These are phyloP conservation scores for Astragalus glycyphyllos DNA, from an alignment of 306 rosid species.

Conservation along the genomic window DNA sequence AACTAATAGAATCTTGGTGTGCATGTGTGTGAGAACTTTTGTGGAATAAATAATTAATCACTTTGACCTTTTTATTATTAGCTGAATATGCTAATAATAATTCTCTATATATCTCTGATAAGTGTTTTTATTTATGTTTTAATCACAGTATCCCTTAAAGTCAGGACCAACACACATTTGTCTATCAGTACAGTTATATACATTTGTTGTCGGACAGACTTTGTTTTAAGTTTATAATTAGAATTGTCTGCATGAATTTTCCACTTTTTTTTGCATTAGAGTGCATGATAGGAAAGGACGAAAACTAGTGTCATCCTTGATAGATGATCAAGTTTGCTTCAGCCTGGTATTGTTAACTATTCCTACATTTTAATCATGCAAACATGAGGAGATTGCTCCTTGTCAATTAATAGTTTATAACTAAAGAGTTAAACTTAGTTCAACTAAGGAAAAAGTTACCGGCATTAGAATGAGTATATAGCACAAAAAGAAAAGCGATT, in stretches of 20 bases:
- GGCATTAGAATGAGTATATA: conserved; percentile 34
- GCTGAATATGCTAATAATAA: conserved; percentile 32
- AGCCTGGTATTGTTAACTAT: conserved; percentile 1
- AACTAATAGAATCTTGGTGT: conserved; percentile 45
- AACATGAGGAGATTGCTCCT: conserved; percentile 55
- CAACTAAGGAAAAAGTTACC: conserved; percentile 38
- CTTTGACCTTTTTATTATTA: conserved; percentile 19
- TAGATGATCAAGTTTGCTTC: neutral
- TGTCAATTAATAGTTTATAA: conserved; percentile 45
- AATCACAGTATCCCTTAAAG: neutral
- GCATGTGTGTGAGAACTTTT: conserved; percentile 46
- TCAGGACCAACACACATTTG: neutral
- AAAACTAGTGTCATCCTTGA: neutral
- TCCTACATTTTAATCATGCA: conserved; percentile 57
- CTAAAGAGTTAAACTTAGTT: conserved; percentile 43
- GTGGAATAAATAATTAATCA: conserved; percentile 38
- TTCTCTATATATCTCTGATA: neutral
- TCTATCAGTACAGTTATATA: neutral
- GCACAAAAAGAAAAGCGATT: conserved; percentile 44
- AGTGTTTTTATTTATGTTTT: neutral
- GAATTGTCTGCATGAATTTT: neutral
- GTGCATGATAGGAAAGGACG: neutral
- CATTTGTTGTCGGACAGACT: neutral
- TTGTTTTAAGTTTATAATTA: conserved; percentile 12
- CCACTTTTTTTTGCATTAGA: neutral